These are phyloP conservation scores for Pseudopithomyces chartarum DNA, from an alignment of 2,329 filamentous ascomycete species.

Conservation along the genomic window DNA sequence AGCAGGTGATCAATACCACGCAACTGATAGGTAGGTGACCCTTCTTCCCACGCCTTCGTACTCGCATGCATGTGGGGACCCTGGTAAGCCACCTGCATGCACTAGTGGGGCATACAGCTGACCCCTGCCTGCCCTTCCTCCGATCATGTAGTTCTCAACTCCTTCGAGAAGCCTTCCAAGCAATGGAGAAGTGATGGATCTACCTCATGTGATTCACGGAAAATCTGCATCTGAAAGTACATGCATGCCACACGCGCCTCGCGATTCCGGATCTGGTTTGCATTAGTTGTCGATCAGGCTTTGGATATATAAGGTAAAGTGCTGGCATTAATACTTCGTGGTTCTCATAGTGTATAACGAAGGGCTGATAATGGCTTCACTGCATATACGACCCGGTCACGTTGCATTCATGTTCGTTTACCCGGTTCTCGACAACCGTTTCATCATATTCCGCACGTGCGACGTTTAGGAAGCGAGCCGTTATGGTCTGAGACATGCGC, in stretches of 20 bases:
- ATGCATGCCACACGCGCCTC: constrained; percentile 19
- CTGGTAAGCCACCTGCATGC: constrained; percentile 17
- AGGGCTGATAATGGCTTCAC: background rate
- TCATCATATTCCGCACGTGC: background rate
- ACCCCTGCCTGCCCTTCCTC: constrained; percentile 12
- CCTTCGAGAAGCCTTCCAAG: constrained; percentile 18
- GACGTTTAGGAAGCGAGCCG: background rate
- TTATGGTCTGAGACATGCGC: background rate
- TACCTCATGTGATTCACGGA: constrained; percentile 16
- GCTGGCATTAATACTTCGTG: constrained; percentile 1
- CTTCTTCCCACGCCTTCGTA: constrained; percentile 17
- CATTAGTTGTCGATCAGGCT: constrained; percentile 21
- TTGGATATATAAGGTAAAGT: constrained; percentile 14
- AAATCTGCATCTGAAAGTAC: constrained; percentile 13
- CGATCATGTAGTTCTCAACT: background rate
- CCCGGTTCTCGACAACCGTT: constrained; percentile 6
- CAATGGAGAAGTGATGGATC: constrained; percentile 4
- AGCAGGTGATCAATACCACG: constrained; percentile 15
- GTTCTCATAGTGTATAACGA: constrained; percentile 4
- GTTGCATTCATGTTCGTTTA: background rate
- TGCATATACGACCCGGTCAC: constrained; percentile 4
- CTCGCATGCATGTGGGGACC: constrained; percentile 31
- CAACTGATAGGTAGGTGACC: constrained; percentile 8
- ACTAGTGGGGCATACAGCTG: constrained; percentile 29
- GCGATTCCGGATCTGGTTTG: constrained; percentile 14